Evolutionary conservation across 805 yeast species (phyloP), one percentile per base, ranked within the genome.

Genomic region (Metschnikowia lochheadii): DNA sequence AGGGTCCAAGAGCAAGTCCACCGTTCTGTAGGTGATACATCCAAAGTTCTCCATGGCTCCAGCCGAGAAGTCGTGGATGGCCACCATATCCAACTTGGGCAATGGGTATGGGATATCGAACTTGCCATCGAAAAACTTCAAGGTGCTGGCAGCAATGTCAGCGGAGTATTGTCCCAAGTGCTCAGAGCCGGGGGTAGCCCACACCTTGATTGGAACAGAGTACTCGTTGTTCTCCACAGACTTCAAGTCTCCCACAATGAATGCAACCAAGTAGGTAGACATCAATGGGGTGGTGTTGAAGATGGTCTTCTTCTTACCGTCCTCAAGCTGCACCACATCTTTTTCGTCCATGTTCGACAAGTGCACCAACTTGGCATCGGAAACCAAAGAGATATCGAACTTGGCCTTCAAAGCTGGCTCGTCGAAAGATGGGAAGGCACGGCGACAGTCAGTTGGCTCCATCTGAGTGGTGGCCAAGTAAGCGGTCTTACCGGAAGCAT

Each of bases 31-130:
- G 21, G 94, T 87, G 60, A 87, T 80, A 61, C 86, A 75, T 50
- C 90, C 90, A 78, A 86, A 86, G 68, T 87, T 87, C 70, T 87
- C 96, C 96, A 87, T 87, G 44, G 96, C 96, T 61, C 94, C 94
- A 18, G 90, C 90, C 34, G 87, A 75, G 67, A 87, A 87, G 68
- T 86, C 94, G 61, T 85, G 92, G 55, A 85, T 85, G 20, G 91
- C 92, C 49, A 87, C 87, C 73, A 85, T 80, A 65, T 87, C 94
- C 73, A 84, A 78, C 69, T 87, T 87, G 46, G 94, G 94, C 61
- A 87, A 75, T 32, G 87, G 88, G 65, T 87, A 87, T 51, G 85
- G 80, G 56, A 87, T 85, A 50, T 82, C 89, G 65, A 87, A 87
- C 44, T 83, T 77, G 56, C 80, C 68, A 58, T 86, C 90, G 63